Base-by-base conservation (phyloP, 495 filamentous ascomycete species). In the Hypoxylon crocopeplum region DNA sequence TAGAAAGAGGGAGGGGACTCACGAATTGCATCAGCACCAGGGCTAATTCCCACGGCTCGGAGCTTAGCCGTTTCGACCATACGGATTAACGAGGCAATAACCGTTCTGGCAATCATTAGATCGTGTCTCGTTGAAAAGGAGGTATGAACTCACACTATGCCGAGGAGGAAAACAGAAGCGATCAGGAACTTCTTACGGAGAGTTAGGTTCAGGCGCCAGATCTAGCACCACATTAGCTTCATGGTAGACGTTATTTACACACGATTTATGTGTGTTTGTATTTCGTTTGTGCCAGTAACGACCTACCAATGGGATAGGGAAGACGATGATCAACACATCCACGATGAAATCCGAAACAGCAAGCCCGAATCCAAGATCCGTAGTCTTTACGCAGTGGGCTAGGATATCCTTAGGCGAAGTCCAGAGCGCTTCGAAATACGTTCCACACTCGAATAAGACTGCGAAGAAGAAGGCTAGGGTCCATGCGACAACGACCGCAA, bases 241-340 rank as follows among this genome's bases (percentile, higher is more conserved):
- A 27, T 27, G 24, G 3, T 27, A 8, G 3, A 4, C 24, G 8
- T 27, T 27, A 27, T 27, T 27, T 3, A 27, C 24, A 27, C 24
- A n/a, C n/a, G n/a, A n/a, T n/a, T 27, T 8, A 4, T 27, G 24
- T 8, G 24, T 8, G 4, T 27, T 27, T 27, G 24, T 27, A 33
- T 39, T 6, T 2, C 57, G 11, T 32, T 1, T 27, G 12, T 34
- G 12, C 32, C 32, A 34, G 32, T 8, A 27, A 3, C 24, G 24
- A 27, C 62, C 46, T 38, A 65, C 62, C 39, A 56, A 11, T 7
- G 56, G 49, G 1, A 59, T 32, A 0, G 62, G 62, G 13, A 65
- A 39, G 22, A 21, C 22, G 3, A 56, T 7, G 20, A 65, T 55
- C 15, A 59, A 15, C 2, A 65, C 19, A 30, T 65, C 62, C 22